A percentile compares a stretch with the other conserved stretches of the same genome.
phyloP scores from a whole-genome alignment of 768 basidiomycete genomes.

The Sarcodon sp. region DNA sequence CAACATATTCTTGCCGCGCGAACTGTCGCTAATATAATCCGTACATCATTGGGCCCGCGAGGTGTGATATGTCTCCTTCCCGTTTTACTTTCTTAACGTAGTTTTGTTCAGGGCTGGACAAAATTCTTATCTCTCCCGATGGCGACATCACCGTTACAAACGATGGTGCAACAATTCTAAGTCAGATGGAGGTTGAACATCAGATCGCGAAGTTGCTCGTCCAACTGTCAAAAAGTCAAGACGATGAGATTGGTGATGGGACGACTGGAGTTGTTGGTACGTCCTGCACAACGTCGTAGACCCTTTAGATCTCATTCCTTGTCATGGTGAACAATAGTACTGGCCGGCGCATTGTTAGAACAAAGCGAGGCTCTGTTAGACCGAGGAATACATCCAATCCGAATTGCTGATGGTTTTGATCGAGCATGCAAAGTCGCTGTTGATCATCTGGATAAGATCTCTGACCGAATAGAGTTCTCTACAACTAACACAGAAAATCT shows the following conservation, averaged over 20 bases:
- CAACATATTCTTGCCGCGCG: slow-evolving; percentile 93
- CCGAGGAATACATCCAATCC: slow-evolving; percentile 96
- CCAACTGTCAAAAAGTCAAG: slow-evolving; percentile 93
- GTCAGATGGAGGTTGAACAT: slow-evolving; percentile 99
- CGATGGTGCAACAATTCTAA: slow-evolving; percentile 95
- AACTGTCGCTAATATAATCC: slow-evolving; percentile 88
- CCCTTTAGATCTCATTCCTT: not conserved
- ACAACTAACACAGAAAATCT: slow-evolving; percentile 75
- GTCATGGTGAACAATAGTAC: slow-evolving; percentile 28
- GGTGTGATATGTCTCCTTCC: slow-evolving; percentile 30
- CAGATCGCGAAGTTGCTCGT: slow-evolving; percentile 98
- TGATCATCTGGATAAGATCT: slow-evolving; percentile 80
- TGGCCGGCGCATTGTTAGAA: slow-evolving; percentile 95
- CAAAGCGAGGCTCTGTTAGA: slow-evolving; percentile 95
- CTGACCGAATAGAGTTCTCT: slow-evolving; percentile 82
- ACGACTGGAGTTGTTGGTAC: slow-evolving; percentile 97
- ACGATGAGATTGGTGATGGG: slow-evolving; percentile 99
- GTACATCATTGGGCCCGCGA: slow-evolving; percentile 90
- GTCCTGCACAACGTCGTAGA: slow-evolving; percentile 17
- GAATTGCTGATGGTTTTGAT: slow-evolving; percentile 98
- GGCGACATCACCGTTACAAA: slow-evolving; percentile 99
- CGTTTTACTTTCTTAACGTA: not conserved
- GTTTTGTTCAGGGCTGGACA: slow-evolving; percentile 61
- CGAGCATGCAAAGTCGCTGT: slow-evolving; percentile 86
- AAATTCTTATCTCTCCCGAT: slow-evolving; percentile 91